Conservation (phyloP, 495 filamentous ascomycete species). For the Penicillium psychrofluorescens region DNA sequence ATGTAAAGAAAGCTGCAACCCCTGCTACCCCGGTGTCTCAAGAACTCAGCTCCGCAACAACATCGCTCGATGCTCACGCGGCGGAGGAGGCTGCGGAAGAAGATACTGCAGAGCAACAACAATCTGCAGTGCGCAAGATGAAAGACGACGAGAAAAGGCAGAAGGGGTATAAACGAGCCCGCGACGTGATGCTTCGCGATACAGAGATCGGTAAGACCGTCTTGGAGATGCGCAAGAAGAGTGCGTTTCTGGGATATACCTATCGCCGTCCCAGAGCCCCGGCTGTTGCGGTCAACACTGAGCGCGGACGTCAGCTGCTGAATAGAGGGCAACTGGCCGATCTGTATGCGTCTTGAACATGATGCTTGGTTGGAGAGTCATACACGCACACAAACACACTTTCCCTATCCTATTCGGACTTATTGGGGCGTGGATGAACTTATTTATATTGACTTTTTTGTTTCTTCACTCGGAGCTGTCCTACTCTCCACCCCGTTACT, state of each 20-base stretch:
- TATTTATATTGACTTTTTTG: background rate
- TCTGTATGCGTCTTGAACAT: slow-evolving; percentile 16
- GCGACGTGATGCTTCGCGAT: slow-evolving; percentile 77
- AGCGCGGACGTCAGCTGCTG: slow-evolving; percentile 23
- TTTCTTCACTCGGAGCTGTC: too few species aligned
- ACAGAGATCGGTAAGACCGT: slow-evolving; percentile 50
- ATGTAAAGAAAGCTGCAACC: slow-evolving; percentile 4
- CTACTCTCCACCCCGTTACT: too few species aligned
- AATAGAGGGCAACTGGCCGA: slow-evolving; percentile 18
- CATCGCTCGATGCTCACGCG: background rate
- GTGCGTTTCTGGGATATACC: slow-evolving; percentile 86
- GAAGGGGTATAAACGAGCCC: slow-evolving; percentile 62
- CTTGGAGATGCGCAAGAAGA: slow-evolving; percentile 70
- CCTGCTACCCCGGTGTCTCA: slow-evolving; percentile 8
- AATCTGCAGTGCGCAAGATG: slow-evolving; percentile 2
- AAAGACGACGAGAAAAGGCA: slow-evolving; percentile 16
- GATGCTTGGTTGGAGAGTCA: background rate
- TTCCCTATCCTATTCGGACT: too few species aligned
- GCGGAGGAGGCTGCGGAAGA: too few species aligned
- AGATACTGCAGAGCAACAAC: background rate
- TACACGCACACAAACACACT: background rate
- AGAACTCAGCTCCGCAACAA: background rate
- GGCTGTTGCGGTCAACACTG: slow-evolving; percentile 22
- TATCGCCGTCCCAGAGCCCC: slow-evolving; percentile 55
- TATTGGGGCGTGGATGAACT: background rate